Base-by-base conservation (phyloP, 345 rosid species). In the Cardiospermum halicacabum region DNA sequence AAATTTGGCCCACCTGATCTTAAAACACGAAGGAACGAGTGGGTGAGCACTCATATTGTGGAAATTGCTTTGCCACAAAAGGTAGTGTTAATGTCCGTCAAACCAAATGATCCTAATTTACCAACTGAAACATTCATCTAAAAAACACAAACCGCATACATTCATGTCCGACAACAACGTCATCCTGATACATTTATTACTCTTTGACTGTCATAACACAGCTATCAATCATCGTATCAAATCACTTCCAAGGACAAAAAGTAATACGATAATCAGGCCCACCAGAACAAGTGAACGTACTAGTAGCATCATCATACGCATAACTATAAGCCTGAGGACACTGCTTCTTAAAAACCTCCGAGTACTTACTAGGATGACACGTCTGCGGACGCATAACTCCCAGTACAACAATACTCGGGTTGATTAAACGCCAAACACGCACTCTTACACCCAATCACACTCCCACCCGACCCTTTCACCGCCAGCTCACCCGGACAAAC, bases 291-390 rank as follows among this genome's bases (percentile, higher is more conserved):
- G 75, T 71, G 42, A 81, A 78, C 0, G 73, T 71, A 65, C 73
- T 80, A 16, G 43, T 56, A 40, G 5, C 13, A 50, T 86, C 87
- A 26, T 82, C 89, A n/a, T 22, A 78, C n/a, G 87, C 70, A 56
- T 84, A 84, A 61, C 85, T 86, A 64, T 83, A 83, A 56, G 89
- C 92, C 32, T 73, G 78, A 16, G 92, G 91, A 26, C 96, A 84
- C 65, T 55, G 72, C 0, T 3, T 12, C 72, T 86, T 81, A 63
- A 89, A 86, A 0, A 63, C 56, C 71, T 24, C 12, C 0, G 96
- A 75, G 50, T 83, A 81, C 0, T 24, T 2, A 1, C 84, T 75
- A 0, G 91, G 86, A 1, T 1, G 51, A 58, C 96, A 86, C 11
- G n/a, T 80, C 0, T 58, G 39, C 1, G 85, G 73, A 13, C 79